Conservation (phyloP, 2,329 filamentous ascomycete species). For the Colletotrichum tamarilloi region DNA sequence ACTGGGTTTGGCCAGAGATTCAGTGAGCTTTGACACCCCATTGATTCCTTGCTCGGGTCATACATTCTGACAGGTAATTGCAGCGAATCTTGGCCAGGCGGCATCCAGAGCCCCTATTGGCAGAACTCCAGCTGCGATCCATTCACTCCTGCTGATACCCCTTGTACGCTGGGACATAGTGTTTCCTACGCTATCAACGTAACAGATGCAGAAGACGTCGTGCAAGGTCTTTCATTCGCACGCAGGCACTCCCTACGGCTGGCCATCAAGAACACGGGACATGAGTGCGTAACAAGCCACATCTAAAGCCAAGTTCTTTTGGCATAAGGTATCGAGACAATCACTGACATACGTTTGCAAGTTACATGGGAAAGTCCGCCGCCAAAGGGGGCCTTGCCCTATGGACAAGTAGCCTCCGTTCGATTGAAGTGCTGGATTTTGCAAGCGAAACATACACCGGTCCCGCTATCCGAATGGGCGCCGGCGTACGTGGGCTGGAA, state of each 20-base stretch:
- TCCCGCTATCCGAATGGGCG: constrained; percentile 63
- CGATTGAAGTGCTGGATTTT: neutral
- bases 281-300: constrained; percentile 46
- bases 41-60: no score
- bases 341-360: no score
- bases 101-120: no score
- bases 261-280: constrained; percentile 63
- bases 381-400: constrained; percentile 48
- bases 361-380: constrained; percentile 46
- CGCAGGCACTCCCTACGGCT: constrained; percentile 58
- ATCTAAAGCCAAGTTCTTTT: no score
- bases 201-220: neutral
- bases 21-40: no score
- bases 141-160: no score
- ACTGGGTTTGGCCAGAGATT: no score
- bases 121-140: no score
- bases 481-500: constrained; percentile 61
- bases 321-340: no score
- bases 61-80: no score
- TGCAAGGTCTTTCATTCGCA: constrained; percentile 53
- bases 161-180: no score
- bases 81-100: no score
- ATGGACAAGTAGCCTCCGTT: constrained; percentile 50
- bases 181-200: constrained; percentile 25
- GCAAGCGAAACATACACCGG: constrained; percentile 55